Percentiles rank a stretch among this genome's conserved stretches.
phyloP scores from a whole-genome alignment of 1,284 basidiomycete genomes.

The Malassezia cuniculi region DNA sequence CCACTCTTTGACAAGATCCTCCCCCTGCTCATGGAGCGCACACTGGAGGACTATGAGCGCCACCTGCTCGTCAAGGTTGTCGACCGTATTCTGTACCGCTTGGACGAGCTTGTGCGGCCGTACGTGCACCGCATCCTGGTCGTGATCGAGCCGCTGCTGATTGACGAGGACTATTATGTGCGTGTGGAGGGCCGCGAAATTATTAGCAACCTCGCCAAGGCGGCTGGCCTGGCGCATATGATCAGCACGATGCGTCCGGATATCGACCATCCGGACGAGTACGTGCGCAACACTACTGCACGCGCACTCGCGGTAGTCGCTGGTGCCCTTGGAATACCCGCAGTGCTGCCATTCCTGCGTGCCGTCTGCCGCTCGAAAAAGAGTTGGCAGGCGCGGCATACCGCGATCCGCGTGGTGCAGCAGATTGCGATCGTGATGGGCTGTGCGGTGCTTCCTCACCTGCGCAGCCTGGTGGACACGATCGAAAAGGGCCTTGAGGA shows the following conservation, averaged over 20 bases:
- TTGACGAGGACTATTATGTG: conserved; percentile 99
- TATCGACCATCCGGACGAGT: conserved; percentile 98
- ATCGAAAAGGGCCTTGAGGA: conserved; percentile 90
- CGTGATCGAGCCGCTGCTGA: conserved; percentile 95
- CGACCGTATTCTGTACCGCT: conserved; percentile 94
- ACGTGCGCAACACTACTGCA: conserved; percentile 96
- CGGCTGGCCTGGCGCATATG: conserved; percentile 97
- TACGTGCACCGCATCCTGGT: conserved; percentile 99
- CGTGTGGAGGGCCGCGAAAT: conserved; percentile 98
- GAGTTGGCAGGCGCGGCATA: conserved; percentile 98
- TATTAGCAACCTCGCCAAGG: conserved; percentile 96
- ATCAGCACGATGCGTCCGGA: conserved; percentile 99
- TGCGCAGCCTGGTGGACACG: conserved; percentile 89
- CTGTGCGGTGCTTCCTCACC: conserved; percentile 91
- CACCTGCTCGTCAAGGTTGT: conserved; percentile 99
- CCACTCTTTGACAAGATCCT: conserved; percentile 99
- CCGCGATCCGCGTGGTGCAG: conserved; percentile 97
- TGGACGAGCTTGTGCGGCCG: conserved; percentile 94
- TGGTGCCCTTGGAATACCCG: conserved; percentile 92
- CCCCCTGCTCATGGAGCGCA: conserved; percentile 95
- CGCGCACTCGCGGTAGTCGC: conserved; percentile 98
- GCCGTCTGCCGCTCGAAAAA: conserved; percentile 97
- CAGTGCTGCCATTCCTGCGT: conserved; percentile 90
- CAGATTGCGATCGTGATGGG: conserved; percentile 99
- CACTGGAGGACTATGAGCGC: conserved; percentile 94